Evolutionary conservation across 176 grass and related monocot genomes (phyloP).

Genomic region (Juncus effusus): DNA sequence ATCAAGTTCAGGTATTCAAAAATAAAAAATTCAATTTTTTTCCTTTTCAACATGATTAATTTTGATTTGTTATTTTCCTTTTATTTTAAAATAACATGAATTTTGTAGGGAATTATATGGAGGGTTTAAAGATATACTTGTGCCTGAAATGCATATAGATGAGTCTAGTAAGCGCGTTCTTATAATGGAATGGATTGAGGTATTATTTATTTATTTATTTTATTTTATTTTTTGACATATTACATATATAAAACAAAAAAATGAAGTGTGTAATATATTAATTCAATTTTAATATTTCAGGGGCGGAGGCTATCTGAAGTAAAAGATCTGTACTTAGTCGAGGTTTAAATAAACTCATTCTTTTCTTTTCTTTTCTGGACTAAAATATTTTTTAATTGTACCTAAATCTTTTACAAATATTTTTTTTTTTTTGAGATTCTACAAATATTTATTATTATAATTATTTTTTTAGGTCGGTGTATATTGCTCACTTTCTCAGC

Average conservation of each 20-base stretch:
- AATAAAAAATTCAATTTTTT: conserved; percentile 5
- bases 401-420: conserved; percentile 1
- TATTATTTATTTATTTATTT: conserved; percentile 24
- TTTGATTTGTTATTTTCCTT: not conserved
- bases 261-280: not conserved
- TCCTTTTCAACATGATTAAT: not conserved
- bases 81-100: not conserved
- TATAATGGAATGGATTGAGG: conserved; percentile 98
- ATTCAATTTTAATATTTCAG: conserved; percentile 29
- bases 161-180: conserved; percentile 66
- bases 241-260: not conserved
- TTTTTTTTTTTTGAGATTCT: conserved; percentile 13
- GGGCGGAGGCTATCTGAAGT: conserved; percentile 71
- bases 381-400: not conserved
- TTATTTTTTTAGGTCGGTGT: conserved; percentile 71
- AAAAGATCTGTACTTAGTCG: conserved; percentile 90
- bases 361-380: not conserved
- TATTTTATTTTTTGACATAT: conserved; percentile 27
- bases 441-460: not conserved
- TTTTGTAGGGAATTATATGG: conserved; percentile 74
- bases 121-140: conserved; percentile 65
- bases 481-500: conserved; percentile 95
- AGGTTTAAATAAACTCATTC: conserved; percentile 37
- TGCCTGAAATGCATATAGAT: conserved; percentile 91
- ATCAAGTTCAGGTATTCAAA: conserved; percentile 68